Evolutionary conservation across 495 filamentous ascomycete genomes (phyloP).

Genomic region (Trichoderma reesei): DNA sequence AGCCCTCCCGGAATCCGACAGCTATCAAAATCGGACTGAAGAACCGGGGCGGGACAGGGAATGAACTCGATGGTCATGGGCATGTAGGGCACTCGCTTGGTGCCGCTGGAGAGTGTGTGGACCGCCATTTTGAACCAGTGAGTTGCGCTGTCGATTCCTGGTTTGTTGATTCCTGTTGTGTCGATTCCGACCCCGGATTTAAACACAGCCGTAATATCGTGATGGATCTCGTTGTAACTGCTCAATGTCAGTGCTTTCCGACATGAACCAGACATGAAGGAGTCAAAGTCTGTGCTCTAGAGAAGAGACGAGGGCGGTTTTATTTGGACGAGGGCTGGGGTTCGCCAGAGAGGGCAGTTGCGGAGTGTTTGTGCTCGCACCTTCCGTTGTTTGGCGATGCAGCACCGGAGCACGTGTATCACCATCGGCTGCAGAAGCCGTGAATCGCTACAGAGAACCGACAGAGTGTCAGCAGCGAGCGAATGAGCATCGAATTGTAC

Average conservation of each 20-base stretch:
- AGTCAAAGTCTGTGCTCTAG: neutral
- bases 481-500: too few relatives aligned
- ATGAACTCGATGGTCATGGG: neutral
- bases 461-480: too few relatives aligned
- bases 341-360: neutral
- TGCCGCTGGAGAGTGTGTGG: neutral
- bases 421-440: neutral
- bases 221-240: neutral
- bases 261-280: neutral
- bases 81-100: slow-evolving; percentile 8
- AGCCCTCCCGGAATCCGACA: neutral
- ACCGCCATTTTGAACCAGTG: slow-evolving; percentile 2
- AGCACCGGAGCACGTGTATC: neutral
- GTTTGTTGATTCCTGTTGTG: neutral
- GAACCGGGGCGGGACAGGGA: neutral
- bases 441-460: neutral
- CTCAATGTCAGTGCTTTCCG: neutral
- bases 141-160: too few relatives aligned
- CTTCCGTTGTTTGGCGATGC: slow-evolving; percentile 3
- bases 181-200: neutral
- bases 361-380: neutral
- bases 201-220: neutral
- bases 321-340: too few relatives aligned
- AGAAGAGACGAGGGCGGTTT: too few relatives aligned
- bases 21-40: neutral